Conservation (phyloP, 129 eudicot genomes). For the Tanacetum coccineum region DNA sequence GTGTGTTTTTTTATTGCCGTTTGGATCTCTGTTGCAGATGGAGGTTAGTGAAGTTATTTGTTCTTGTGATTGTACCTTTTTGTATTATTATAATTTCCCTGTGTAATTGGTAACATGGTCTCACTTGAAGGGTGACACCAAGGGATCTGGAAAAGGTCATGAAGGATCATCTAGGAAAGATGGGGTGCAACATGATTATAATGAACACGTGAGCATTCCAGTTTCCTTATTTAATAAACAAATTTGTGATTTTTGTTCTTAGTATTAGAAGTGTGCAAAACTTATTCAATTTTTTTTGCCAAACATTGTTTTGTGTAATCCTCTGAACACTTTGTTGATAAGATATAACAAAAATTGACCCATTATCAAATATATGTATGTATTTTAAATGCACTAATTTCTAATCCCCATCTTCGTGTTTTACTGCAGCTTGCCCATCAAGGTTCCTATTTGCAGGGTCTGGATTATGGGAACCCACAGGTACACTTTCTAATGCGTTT, state of each 20-base stretch:
- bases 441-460: slow-evolving; percentile 52
- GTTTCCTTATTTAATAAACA: slow-evolving; percentile 5
- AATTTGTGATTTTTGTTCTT: neutral
- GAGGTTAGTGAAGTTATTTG: slow-evolving; percentile 53
- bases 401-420: neutral
- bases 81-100: neutral
- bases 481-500: slow-evolving; percentile 19
- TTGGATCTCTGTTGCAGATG: slow-evolving; percentile 42
- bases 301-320: neutral
- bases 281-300: neutral
- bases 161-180: slow-evolving; percentile 59
- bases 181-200: slow-evolving; percentile 43
- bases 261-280: too few relatives aligned
- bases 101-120: neutral
- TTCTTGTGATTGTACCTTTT: neutral
- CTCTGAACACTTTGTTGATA: neutral
- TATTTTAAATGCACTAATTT: neutral
- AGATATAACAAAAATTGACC: neutral
- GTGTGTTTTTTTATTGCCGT: slow-evolving; percentile 18
- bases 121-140: slow-evolving; percentile 56
- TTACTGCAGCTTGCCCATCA: slow-evolving; percentile 49
- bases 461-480: slow-evolving; percentile 59
- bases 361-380: neutral
- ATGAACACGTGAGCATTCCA: slow-evolving; percentile 42
- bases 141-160: slow-evolving; percentile 65